Evolutionary conservation across 2,329 filamentous ascomycete species (phyloP).

Genomic region (Botrytis tulipae): DNA sequence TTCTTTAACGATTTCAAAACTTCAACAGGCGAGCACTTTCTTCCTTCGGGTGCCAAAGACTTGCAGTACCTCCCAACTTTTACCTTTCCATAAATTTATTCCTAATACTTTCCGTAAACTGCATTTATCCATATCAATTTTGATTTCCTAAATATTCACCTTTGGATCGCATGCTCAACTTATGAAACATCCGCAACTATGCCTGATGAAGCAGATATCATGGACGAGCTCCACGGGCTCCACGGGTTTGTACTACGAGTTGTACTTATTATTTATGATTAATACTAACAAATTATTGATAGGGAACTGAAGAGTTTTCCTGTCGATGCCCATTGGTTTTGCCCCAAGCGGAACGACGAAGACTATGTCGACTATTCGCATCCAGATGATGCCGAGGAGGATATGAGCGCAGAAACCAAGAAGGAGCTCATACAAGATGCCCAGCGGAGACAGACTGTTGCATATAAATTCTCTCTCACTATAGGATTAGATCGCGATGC

Average conservation of each 20-base stretch:
- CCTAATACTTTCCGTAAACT: neutral
- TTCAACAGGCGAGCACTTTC: neutral
- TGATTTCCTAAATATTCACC: neutral
- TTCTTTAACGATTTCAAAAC: neutral
- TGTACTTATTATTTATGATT: neutral
- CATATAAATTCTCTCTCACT: slow-evolving; percentile 66
- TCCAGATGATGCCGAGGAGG: slow-evolving; percentile 46
- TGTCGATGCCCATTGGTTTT: slow-evolving; percentile 60
- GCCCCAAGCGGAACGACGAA: slow-evolving; percentile 61
- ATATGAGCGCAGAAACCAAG: slow-evolving; percentile 52
- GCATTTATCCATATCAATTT: neutral
- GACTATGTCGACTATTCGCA: slow-evolving; percentile 65
- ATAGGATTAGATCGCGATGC: slow-evolving; percentile 64
- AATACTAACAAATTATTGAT: slow-evolving; percentile 19
- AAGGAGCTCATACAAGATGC: slow-evolving; percentile 53
- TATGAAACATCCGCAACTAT: slow-evolving; percentile 24
- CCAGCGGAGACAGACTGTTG: slow-evolving; percentile 56
- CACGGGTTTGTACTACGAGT: slow-evolving; percentile 29
- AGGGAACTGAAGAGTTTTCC: slow-evolving; percentile 38
- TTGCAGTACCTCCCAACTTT: neutral
- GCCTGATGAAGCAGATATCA: slow-evolving; percentile 36
- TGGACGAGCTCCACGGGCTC: slow-evolving; percentile 37
- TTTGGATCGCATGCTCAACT: slow-evolving; percentile 22
- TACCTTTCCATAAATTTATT: neutral
- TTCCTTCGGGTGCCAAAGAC: neutral